Conservation (phyloP, 306 rosid genomes). For the Senna tora region DNA sequence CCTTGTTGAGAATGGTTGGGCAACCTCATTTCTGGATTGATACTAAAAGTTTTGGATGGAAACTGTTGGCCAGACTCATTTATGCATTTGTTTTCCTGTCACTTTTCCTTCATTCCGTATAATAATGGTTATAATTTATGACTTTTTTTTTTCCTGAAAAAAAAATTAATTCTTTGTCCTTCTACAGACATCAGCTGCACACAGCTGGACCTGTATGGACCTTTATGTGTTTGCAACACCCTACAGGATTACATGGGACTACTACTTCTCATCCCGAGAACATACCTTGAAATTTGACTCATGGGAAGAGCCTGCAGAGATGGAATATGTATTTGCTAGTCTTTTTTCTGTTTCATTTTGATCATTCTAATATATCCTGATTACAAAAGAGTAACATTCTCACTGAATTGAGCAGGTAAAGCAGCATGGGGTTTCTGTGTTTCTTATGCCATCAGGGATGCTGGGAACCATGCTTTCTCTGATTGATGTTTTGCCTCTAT, state of each 20-base stretch:
- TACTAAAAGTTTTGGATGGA: constrained; percentile 7
- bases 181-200: constrained; percentile 83
- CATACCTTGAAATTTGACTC: constrained; percentile 81
- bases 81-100: constrained; percentile 1
- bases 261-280: constrained; percentile 82
- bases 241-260: constrained; percentile 94
- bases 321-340: constrained; percentile 81
- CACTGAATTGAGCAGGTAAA: constrained; percentile 69
- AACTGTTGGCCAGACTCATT: constrained; percentile 17
- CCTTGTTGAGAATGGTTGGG: neutral
- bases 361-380: constrained; percentile 1
- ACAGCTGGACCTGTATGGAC: constrained; percentile 99
- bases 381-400: constrained; percentile 36
- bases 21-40: neutral
- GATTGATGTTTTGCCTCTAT: constrained; percentile 85
- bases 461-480: constrained; percentile 86
- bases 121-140: neutral
- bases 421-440: constrained; percentile 93
- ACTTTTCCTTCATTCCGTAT: neutral
- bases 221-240: constrained; percentile 96
- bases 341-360: constrained; percentile 33
- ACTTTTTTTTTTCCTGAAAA: constrained; percentile 14
- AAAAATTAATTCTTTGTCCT: constrained; percentile 1
- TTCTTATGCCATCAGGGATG: constrained; percentile 99
- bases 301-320: constrained; percentile 97